Percentiles rank a stretch among this genome's conserved stretches.
Evolutionary conservation across 306 rosid genomes (phyloP).

Genomic region (Casuarina equisetifolia): DNA sequence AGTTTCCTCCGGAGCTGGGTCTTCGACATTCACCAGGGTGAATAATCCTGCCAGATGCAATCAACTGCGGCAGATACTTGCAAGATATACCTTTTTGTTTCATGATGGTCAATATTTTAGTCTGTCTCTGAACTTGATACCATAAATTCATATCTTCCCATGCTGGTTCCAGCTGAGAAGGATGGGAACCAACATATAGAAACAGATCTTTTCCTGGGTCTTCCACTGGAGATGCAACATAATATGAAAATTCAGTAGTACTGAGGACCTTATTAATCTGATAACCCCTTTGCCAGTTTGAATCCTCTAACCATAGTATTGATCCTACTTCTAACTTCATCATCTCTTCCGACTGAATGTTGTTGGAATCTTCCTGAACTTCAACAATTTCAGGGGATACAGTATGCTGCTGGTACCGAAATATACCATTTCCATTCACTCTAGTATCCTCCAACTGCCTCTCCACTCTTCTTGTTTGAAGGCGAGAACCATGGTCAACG

Average conservation of each 20-base stretch:
- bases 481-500: slow-evolving; percentile 93
- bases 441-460: slow-evolving; percentile 71
- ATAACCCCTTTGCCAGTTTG: slow-evolving; percentile 78
- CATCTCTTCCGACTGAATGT: slow-evolving; percentile 61
- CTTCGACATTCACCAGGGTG: slow-evolving; percentile 91
- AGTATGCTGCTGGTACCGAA: slow-evolving; percentile 63
- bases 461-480: slow-evolving; percentile 85
- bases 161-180: slow-evolving; percentile 90
- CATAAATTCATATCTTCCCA: slow-evolving; percentile 98
- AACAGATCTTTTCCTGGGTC: slow-evolving; percentile 72
- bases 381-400: slow-evolving; percentile 93
- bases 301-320: slow-evolving; percentile 86
- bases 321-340: slow-evolving; percentile 85
- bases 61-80: slow-evolving; percentile 78
- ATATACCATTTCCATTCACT: slow-evolving; percentile 73
- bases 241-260: slow-evolving; percentile 57
- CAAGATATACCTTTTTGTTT: slow-evolving; percentile 83
- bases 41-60: slow-evolving; percentile 90
- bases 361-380: slow-evolving; percentile 72
- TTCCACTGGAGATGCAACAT: slow-evolving; percentile 74
- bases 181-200: slow-evolving; percentile 85
- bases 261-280: slow-evolving; percentile 65
- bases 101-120: slow-evolving; percentile 83
- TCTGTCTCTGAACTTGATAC: slow-evolving; percentile 99
- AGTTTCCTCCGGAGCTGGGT: slow-evolving; percentile 85